These are phyloP conservation scores for Rhynchosporium agropyri DNA, from an alignment of 2,329 filamentous ascomycete species.

Conservation along the genomic window DNA sequence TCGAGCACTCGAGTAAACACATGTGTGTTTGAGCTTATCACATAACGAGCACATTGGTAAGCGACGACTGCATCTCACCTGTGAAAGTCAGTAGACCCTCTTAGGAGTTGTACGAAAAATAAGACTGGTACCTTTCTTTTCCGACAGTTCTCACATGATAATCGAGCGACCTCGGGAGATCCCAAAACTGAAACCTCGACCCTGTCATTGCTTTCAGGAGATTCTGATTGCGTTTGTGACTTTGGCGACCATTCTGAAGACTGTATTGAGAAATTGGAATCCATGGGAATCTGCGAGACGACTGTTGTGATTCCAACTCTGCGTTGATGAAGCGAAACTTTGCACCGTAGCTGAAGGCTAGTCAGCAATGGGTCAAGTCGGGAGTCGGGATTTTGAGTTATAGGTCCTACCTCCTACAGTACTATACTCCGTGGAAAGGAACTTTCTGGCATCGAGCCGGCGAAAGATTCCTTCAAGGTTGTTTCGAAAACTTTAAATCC, in stretches of 20 bases:
- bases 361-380: too few species aligned
- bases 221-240: slow-evolving; percentile 5
- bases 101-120: not conserved
- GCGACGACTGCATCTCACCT: slow-evolving; percentile 12
- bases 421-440: too few species aligned
- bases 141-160: slow-evolving; percentile 18
- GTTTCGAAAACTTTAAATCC: too few species aligned
- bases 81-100: not conserved
- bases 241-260: not conserved
- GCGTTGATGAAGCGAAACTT: not conserved
- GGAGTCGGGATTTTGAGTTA: too few species aligned
- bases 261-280: not conserved
- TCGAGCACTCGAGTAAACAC: slow-evolving; percentile 8
- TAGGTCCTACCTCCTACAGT: too few species aligned
- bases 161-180: not conserved
- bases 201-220: not conserved
- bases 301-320: not conserved
- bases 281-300: not conserved
- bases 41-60: slow-evolving; percentile 6
- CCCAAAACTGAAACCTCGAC: not conserved
- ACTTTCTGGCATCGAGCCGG: too few species aligned
- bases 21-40: slow-evolving; percentile 1
- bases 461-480: too few species aligned
- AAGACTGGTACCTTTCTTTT: slow-evolving; percentile 4
- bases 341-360: not conserved